Percentiles rank a stretch among this genome's conserved stretches.
Evolutionary conservation across 2,329 filamentous ascomycete species (phyloP).

Genomic region (Colletotrichum gloeosporioides): DNA sequence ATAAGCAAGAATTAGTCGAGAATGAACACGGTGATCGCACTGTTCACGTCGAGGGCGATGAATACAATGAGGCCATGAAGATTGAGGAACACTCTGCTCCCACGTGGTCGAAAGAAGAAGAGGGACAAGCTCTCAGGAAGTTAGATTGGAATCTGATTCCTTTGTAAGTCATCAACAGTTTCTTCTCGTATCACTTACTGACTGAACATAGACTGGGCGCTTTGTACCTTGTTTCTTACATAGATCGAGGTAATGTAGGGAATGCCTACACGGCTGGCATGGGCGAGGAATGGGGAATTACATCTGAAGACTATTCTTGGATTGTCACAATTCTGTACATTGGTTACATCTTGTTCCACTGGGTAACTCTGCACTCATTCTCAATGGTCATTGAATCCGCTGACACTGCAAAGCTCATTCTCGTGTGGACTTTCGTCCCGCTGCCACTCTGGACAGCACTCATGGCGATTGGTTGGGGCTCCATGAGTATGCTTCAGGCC

Average conservation of each 20-base stretch:
- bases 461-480: conserved; percentile 17
- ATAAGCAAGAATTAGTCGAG: neutral
- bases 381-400: no score
- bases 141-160: conserved; percentile 7
- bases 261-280: conserved; percentile 21
- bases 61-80: neutral
- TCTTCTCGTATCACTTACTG: neutral
- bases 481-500: conserved; percentile 31
- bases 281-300: conserved; percentile 7
- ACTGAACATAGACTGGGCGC: neutral
- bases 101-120: conserved; percentile 4
- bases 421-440: conserved; percentile 24
- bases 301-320: conserved; percentile 16
- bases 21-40: neutral
- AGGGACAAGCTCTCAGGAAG: neutral
- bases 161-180: neutral
- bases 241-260: conserved; percentile 9
- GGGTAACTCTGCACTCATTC: neutral
- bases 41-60: neutral
- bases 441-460: conserved; percentile 21
- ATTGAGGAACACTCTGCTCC: no score
- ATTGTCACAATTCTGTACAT: conserved; percentile 10
- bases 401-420: neutral
- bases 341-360: conserved; percentile 4
- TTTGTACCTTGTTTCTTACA: conserved; percentile 3